Conservation (phyloP, 331 rosid species). For the Quercus lobata region DNA sequence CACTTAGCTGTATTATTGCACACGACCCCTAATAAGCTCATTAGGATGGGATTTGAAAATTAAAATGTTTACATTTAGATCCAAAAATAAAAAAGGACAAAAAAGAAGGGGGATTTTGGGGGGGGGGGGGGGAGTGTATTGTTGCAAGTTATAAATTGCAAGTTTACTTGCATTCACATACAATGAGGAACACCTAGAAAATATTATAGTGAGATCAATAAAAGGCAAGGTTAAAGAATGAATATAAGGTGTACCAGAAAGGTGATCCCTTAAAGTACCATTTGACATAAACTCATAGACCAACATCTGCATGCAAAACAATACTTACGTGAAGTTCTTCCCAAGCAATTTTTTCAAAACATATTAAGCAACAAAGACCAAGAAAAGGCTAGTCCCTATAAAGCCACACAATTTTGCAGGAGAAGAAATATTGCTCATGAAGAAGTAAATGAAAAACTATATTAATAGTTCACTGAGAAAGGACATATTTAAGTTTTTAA, state of each 20-base stretch:
- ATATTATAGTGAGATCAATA: background rate
- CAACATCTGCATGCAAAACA: conserved; percentile 76
- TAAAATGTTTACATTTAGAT: background rate
- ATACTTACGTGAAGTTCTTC: background rate
- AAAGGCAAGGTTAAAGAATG: conserved; percentile 7
- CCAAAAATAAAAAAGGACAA: background rate
- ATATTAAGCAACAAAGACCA: background rate
- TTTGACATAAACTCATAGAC: conserved; percentile 91
- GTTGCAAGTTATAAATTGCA: background rate
- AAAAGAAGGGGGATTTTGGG: too few species aligned
- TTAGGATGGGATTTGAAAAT: background rate
- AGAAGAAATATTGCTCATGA: too few species aligned
- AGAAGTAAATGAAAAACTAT: too few species aligned
- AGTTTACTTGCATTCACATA: background rate
- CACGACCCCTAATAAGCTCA: background rate
- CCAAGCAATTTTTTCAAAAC: background rate
- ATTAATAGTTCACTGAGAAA: background rate
- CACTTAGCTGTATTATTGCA: conserved; percentile 43
- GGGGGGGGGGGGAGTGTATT: background rate
- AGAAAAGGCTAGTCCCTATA: background rate
- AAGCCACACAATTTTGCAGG: background rate
- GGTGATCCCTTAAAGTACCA: conserved; percentile 88
- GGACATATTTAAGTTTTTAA: background rate
- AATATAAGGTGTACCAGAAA: conserved; percentile 58
- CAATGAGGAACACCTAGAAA: conserved; percentile 4